These are phyloP conservation scores for Centella asiatica DNA, from an alignment of 129 eudicot genomes.

Conservation along the genomic window DNA sequence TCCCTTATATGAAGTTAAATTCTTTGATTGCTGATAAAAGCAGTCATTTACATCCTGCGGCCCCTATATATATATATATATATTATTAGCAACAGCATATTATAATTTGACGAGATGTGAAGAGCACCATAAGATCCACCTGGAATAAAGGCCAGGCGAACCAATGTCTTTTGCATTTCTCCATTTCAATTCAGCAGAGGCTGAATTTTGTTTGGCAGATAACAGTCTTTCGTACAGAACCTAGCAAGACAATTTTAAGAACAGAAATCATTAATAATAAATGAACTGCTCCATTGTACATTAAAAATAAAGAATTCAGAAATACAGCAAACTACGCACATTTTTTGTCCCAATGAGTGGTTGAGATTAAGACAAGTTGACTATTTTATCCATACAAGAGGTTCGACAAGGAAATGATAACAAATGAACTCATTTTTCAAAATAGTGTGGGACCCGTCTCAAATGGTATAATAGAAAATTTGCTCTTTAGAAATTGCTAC, in stretches of 20 bases:
- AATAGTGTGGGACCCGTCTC: too few species aligned
- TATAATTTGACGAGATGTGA: slow-evolving; percentile 1
- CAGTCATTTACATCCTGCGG: too few species aligned
- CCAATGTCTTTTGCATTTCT: slow-evolving; percentile 48
- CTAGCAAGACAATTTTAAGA: slow-evolving; percentile 23
- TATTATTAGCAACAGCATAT: neutral
- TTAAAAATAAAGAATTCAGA: neutral
- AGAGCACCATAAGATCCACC: slow-evolving; percentile 27
- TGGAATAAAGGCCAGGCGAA: slow-evolving; percentile 64
- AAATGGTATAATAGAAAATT: too few species aligned
- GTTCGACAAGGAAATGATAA: too few species aligned
- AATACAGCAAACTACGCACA: neutral
- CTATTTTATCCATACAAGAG: too few species aligned
- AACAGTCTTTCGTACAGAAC: slow-evolving; percentile 71
- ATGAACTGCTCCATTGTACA: neutral
- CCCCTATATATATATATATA: neutral
- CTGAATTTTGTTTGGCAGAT: slow-evolving; percentile 53
- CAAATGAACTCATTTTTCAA: too few species aligned
- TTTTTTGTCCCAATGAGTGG: too few species aligned
- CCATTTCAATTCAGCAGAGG: slow-evolving; percentile 65
- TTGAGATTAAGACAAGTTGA: too few species aligned
- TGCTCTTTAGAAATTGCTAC: too few species aligned
- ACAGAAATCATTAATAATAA: neutral
- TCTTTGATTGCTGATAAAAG: too few species aligned
- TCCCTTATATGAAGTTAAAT: too few species aligned